Conservation (phyloP, 129 eudicot species). For the Chrysanthemum seticuspe region DNA sequence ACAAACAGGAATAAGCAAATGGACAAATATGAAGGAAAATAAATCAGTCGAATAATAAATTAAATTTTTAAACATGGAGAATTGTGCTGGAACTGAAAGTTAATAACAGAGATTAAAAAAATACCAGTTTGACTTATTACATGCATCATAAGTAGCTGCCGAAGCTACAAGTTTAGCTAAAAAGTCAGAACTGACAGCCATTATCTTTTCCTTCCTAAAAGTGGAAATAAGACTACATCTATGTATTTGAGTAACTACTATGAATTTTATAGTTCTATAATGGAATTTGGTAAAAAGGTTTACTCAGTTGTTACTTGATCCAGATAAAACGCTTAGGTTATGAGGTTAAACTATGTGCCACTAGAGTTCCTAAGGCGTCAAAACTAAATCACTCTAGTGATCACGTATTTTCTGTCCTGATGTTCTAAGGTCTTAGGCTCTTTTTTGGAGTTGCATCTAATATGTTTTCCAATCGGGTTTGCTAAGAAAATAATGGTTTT, state of each 20-base stretch:
- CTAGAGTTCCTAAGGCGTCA: neutral
- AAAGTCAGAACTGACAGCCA: too few relatives aligned
- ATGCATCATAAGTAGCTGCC: neutral
- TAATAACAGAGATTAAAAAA: neutral
- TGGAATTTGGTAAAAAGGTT: too few relatives aligned
- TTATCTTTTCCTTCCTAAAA: too few relatives aligned
- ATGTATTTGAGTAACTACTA: too few relatives aligned
- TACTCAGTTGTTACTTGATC: too few relatives aligned
- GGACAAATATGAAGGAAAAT: neutral
- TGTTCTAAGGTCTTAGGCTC: neutral
- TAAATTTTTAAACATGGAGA: neutral
- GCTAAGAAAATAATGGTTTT: neutral
- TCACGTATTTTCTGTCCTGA: neutral
- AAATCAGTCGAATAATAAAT: neutral
- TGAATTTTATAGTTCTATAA: too few relatives aligned
- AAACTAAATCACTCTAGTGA: neutral
- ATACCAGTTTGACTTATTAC: too few relatives aligned
- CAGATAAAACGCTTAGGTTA: too few relatives aligned
- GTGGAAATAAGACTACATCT: too few relatives aligned
- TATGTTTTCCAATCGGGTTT: neutral
- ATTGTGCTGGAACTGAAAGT: neutral
- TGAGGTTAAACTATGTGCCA: too few relatives aligned
- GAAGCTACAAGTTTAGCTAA: neutral
- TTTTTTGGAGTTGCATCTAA: neutral
- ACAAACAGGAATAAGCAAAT: conserved; percentile 8